phyloP scores from a whole-genome alignment of 192 early-diverging fungal species.

The Coemansia sp. region DNA sequence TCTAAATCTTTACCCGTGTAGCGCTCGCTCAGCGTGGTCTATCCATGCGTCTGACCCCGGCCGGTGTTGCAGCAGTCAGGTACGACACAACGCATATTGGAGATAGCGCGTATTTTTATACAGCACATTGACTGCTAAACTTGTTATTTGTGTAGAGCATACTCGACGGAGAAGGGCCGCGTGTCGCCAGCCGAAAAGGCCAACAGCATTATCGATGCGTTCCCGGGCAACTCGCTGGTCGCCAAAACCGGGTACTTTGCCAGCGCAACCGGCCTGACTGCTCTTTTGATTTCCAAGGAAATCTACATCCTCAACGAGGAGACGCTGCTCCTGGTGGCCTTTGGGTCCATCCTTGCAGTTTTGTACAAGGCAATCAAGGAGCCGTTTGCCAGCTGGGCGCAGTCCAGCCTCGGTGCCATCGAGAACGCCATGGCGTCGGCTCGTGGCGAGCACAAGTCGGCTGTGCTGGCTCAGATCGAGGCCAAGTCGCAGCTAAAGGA shows the following conservation, averaged over 20 bases:
- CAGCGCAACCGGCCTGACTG: conserved; percentile 75
- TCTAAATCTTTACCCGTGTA: conserved; percentile 16
- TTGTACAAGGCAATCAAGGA: conserved; percentile 80
- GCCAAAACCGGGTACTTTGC: conserved; percentile 90
- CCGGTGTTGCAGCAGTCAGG: conserved; percentile 42
- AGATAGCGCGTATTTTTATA: too few species aligned
- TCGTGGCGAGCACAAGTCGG: conserved; percentile 87
- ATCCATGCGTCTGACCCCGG: conserved; percentile 48
- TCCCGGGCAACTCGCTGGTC: conserved; percentile 85
- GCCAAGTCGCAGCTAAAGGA: conserved; percentile 91
- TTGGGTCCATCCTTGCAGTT: conserved; percentile 76
- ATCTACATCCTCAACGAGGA: conserved; percentile 97
- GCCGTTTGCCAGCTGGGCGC: conserved; percentile 77
- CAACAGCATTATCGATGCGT: conserved; percentile 84
- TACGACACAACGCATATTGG: background rate
- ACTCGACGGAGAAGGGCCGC: conserved; percentile 41
- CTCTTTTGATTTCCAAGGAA: conserved; percentile 93
- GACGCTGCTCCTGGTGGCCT: conserved; percentile 77
- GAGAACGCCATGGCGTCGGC: conserved; percentile 78
- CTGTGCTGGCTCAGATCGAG: conserved; percentile 85
- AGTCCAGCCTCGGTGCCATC: conserved; percentile 71
- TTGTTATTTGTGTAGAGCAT: conserved; percentile 16
- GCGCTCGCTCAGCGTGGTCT: conserved; percentile 52
- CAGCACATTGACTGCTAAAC: too few species aligned
- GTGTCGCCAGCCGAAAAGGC: conserved; percentile 73